These are phyloP conservation scores for Adansonia madagascariensis DNA, from an alignment of 441 rosid genomes.

Conservation along the genomic window DNA sequence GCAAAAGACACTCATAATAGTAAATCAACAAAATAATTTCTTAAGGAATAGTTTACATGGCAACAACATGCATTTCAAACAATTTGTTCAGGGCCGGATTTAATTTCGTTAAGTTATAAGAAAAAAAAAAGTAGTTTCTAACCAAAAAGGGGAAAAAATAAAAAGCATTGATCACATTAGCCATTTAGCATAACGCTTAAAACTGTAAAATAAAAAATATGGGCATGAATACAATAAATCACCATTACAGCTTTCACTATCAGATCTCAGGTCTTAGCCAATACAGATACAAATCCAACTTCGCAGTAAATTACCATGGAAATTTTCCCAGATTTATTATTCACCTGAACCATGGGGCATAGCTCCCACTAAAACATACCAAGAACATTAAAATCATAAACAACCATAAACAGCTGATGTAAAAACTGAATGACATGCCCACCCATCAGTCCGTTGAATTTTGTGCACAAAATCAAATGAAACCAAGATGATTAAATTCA, in stretches of 20 bases:
- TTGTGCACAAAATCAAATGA: not conserved
- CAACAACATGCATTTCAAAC: not conserved
- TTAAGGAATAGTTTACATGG: not conserved
- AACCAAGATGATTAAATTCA: slow-evolving; percentile 1
- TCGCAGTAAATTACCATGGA: not conserved
- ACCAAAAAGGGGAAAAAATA: not conserved
- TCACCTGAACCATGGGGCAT: not conserved
- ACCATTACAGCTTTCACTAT: slow-evolving; percentile 4
- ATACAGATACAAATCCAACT: not conserved
- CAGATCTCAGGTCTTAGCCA: not conserved
- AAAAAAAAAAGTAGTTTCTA: not conserved
- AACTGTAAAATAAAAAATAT: not conserved
- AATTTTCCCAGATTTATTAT: not conserved
- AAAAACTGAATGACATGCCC: not conserved
- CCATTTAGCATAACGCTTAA: not conserved
- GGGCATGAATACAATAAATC: not conserved
- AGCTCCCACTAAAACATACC: not conserved
- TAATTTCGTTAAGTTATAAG: not conserved
- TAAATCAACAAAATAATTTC: not conserved
- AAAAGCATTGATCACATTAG: not conserved
- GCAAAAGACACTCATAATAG: not conserved
- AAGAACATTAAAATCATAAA: not conserved
- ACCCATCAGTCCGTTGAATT: not conserved
- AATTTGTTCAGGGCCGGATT: not conserved
- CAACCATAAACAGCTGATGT: not conserved